A percentile compares a stretch with the other conserved stretches of the same genome.
Conservation (phyloP, 306 rosid genomes). For the Quercus bicolor region DNA sequence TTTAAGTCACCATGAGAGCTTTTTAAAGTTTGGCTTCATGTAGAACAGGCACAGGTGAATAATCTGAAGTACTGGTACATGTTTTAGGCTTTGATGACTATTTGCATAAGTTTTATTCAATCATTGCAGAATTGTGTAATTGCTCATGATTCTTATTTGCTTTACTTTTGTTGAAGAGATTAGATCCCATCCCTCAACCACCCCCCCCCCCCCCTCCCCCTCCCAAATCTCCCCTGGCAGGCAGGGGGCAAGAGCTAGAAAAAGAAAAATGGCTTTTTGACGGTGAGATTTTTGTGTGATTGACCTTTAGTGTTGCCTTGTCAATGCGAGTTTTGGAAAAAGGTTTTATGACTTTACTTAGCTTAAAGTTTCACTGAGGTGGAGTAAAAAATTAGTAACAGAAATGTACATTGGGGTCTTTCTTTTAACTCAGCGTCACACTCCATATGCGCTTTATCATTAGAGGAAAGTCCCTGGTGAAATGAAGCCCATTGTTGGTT, state of each 20-base stretch:
- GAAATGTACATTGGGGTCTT: neutral
- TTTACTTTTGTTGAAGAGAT: constrained; percentile 1
- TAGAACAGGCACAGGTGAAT: constrained; percentile 41
- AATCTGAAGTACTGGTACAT: constrained; percentile 33
- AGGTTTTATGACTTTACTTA: neutral
- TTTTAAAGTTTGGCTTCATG: constrained; percentile 40
- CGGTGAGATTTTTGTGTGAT: neutral
- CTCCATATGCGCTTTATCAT: neutral
- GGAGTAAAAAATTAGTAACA: neutral
- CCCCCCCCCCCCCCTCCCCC: neutral
- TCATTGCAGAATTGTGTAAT: constrained; percentile 35
- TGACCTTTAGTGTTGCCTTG: neutral
- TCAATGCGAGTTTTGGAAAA: neutral
- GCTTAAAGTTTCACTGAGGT: neutral
- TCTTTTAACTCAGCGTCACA: neutral
- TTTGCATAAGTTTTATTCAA: constrained; percentile 39
- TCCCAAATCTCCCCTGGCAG: neutral
- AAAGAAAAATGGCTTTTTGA: neutral
- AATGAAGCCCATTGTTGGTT: neutral
- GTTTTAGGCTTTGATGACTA: constrained; percentile 40
- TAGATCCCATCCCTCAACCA: neutral
- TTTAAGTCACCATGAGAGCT: constrained; percentile 31
- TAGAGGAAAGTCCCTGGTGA: neutral
- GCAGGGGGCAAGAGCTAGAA: neutral
- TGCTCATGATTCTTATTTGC: constrained; percentile 17